Percentiles rank a stretch among this genome's conserved stretches.
These are phyloP conservation scores for Sideroxylon spinosum DNA, from an alignment of 179 eudicot genomes.

Conservation along the genomic window DNA sequence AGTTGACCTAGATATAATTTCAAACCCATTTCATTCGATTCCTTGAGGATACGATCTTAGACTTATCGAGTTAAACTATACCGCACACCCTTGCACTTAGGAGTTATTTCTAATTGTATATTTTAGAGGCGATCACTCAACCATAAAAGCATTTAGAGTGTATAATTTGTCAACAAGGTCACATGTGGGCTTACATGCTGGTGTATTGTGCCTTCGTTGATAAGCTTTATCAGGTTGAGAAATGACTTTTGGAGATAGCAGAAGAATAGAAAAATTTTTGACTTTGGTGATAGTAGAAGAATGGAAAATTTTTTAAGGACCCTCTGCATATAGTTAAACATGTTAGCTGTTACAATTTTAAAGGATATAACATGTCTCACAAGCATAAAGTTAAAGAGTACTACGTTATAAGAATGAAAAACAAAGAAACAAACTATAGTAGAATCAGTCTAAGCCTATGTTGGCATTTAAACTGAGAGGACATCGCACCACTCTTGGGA, in stretches of 20 bases:
- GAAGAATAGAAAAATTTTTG: neutral
- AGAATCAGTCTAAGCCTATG: neutral
- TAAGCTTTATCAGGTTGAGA: neutral
- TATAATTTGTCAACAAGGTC: neutral
- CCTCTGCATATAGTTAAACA: neutral
- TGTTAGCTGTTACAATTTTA: neutral
- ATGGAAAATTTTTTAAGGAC: neutral
- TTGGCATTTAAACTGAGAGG: neutral
- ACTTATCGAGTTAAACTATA: too few relatives aligned
- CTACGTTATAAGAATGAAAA: neutral
- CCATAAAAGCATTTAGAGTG: neutral
- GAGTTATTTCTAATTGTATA: too few relatives aligned
- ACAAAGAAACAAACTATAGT: neutral
- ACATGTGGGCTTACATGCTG: neutral
- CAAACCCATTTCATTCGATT: too few relatives aligned
- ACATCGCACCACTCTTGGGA: neutral
- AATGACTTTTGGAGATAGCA: neutral
- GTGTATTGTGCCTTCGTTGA: neutral
- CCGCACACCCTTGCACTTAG: too few relatives aligned
- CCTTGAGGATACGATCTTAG: too few relatives aligned
- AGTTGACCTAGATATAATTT: too few relatives aligned
- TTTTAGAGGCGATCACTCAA: too few relatives aligned
- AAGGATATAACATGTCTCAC: neutral
- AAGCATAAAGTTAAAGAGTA: neutral
- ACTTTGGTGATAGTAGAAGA: neutral